A percentile compares a stretch with the other conserved stretches of the same genome.
These are phyloP conservation scores for Camellia oleifera DNA, from an alignment of 179 eudicot genomes.

Conservation along the genomic window DNA sequence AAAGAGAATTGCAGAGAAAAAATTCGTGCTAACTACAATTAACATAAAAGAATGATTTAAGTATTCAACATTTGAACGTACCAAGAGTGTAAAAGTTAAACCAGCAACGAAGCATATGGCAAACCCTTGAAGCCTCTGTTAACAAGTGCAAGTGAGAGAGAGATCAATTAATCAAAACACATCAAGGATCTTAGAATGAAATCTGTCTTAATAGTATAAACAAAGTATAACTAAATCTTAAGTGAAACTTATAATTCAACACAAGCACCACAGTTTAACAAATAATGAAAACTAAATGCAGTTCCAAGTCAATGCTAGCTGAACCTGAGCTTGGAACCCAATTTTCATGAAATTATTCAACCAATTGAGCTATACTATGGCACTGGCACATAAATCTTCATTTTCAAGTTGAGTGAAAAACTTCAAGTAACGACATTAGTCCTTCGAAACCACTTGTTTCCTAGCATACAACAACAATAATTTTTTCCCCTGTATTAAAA, in stretches of 20 bases:
- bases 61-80: slow-evolving; percentile 32
- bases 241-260: neutral
- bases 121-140: slow-evolving; percentile 89
- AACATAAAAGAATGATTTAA: neutral
- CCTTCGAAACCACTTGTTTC: neutral
- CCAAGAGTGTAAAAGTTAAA: slow-evolving; percentile 83
- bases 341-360: neutral
- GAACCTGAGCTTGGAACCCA: neutral
- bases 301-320: neutral
- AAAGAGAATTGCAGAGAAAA: neutral
- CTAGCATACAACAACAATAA: neutral
- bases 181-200: neutral
- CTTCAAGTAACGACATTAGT: too few species aligned
- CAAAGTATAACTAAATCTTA: neutral
- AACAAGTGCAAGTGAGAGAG: slow-evolving; percentile 7
- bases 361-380: neutral
- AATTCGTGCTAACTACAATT: neutral
- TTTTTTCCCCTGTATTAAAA: neutral
- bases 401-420: neutral
- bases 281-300: neutral
- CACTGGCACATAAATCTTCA: neutral
- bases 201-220: neutral
- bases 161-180: slow-evolving; percentile 3
- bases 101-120: slow-evolving; percentile 88
- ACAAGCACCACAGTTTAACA: neutral